phyloP scores from a whole-genome alignment of 2,329 filamentous ascomycete genomes.

The Ophiostoma perfectum region DNA sequence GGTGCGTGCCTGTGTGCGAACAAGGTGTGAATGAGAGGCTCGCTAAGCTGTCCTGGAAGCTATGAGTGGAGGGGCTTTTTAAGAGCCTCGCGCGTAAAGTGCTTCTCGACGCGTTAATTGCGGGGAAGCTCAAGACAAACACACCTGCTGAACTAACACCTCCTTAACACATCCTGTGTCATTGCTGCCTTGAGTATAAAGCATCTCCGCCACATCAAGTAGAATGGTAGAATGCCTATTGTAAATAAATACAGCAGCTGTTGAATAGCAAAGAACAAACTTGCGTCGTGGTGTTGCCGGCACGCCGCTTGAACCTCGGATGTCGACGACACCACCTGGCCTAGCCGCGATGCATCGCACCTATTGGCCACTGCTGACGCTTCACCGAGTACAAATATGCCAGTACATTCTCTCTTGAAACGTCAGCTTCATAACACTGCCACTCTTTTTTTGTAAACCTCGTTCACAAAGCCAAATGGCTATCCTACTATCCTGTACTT shows the following conservation, averaged over 20 bases:
- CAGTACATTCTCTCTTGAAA: background rate
- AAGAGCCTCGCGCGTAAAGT: background rate
- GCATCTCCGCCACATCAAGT: too few relatives aligned
- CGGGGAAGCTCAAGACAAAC: background rate
- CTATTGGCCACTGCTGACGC: too few relatives aligned
- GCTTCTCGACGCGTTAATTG: constrained; percentile 3
- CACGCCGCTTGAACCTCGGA: background rate
- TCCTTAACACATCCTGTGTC: too few relatives aligned
- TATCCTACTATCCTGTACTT: background rate
- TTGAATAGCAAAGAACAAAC: too few relatives aligned
- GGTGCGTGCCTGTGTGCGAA: background rate
- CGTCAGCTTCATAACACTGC: background rate
- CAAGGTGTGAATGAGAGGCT: background rate
- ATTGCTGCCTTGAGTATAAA: too few relatives aligned
- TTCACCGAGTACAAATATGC: background rate
- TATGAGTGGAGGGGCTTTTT: background rate
- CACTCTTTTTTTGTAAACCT: background rate
- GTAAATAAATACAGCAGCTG: too few relatives aligned
- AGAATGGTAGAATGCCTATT: too few relatives aligned
- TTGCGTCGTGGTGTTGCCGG: too few relatives aligned
- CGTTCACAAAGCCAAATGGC: background rate
- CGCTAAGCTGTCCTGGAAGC: background rate
- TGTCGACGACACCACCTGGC: background rate
- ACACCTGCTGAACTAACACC: background rate
- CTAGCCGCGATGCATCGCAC: background rate